A percentile compares a stretch with the other conserved stretches of the same genome.
These are phyloP conservation scores for Spathaspora hagerdaliae DNA, from an alignment of 805 yeast species.

Conservation along the genomic window DNA sequence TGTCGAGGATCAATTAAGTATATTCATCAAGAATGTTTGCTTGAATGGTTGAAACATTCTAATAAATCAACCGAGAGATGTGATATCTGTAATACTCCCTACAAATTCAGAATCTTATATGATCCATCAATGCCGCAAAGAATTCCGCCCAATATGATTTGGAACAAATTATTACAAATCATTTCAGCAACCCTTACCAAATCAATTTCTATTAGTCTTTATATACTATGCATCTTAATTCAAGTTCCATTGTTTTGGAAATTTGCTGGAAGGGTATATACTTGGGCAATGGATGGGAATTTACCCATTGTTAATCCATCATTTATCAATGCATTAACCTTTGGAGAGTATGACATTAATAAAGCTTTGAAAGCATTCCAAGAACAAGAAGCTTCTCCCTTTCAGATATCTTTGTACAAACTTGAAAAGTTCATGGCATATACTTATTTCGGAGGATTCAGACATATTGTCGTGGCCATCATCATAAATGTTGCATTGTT, in stretches of 20 bases:
- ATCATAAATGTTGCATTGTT: conserved; percentile 44
- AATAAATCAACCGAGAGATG: conserved; percentile 59
- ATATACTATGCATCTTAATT: conserved; percentile 39
- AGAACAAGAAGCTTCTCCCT: conserved; percentile 1
- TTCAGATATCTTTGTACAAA: conserved; percentile 14
- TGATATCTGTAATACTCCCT: conserved; percentile 83
- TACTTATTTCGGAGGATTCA: conserved; percentile 35
- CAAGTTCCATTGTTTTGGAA: conserved; percentile 61
- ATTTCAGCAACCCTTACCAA: conserved; percentile 12
- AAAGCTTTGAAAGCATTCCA: conserved; percentile 1
- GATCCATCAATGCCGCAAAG: conserved; percentile 59
- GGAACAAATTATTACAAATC: conserved; percentile 31
- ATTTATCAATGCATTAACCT: conserved; percentile 29
- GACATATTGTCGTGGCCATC: conserved; percentile 38
- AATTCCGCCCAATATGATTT: conserved; percentile 53
- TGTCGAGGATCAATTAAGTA: conserved; percentile 92
- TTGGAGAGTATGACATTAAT: conserved; percentile 28
- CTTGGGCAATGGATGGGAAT: conserved; percentile 53
- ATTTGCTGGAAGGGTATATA: conserved; percentile 47
- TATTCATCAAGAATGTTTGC: conserved; percentile 87
- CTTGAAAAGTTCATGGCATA: conserved; percentile 19
- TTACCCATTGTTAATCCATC: conserved; percentile 34
- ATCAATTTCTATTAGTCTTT: conserved; percentile 24
- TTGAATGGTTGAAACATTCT: conserved; percentile 80
- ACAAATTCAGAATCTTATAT: conserved; percentile 63